Conservation (phyloP, 2,329 filamentous ascomycete genomes). For the Alternaria rosae region DNA sequence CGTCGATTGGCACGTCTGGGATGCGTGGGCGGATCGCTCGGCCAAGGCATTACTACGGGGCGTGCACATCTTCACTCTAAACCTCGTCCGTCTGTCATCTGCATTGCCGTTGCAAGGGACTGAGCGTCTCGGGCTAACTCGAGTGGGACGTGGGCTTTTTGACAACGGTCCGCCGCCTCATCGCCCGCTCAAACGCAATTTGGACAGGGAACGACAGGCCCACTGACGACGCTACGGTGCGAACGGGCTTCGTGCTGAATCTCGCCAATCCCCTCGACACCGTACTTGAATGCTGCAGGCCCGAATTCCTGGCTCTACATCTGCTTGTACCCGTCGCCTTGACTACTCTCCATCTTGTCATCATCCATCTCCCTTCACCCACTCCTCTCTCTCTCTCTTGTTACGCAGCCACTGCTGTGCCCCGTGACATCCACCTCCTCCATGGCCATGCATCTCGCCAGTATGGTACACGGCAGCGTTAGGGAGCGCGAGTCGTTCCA, state of each 20-base stretch:
- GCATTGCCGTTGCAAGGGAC: constrained; percentile 52
- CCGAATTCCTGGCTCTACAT: constrained; percentile 46
- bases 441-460: constrained; percentile 54
- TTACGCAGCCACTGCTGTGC: constrained; percentile 48
- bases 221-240: constrained; percentile 42
- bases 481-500: constrained; percentile 50
- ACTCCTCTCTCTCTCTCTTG: constrained; percentile 17
- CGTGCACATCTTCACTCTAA: constrained; percentile 44
- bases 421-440: constrained; percentile 35
- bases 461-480: constrained; percentile 54
- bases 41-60: constrained; percentile 42
- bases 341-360: constrained; percentile 31
- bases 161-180: constrained; percentile 49
- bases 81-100: constrained; percentile 44
- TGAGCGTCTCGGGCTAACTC: constrained; percentile 38
- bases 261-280: constrained; percentile 43
- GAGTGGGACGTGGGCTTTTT: constrained; percentile 41
- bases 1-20: constrained; percentile 49
- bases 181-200: constrained; percentile 46
- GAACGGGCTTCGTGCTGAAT: constrained; percentile 46
- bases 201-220: constrained; percentile 44
- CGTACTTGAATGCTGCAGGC: constrained; percentile 50
- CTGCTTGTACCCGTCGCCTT: constrained; percentile 38
- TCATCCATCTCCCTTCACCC: constrained; percentile 25
- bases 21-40: constrained; percentile 47